These are phyloP conservation scores for Ramaria rubella DNA, from an alignment of 768 basidiomycete genomes.

Conservation along the genomic window DNA sequence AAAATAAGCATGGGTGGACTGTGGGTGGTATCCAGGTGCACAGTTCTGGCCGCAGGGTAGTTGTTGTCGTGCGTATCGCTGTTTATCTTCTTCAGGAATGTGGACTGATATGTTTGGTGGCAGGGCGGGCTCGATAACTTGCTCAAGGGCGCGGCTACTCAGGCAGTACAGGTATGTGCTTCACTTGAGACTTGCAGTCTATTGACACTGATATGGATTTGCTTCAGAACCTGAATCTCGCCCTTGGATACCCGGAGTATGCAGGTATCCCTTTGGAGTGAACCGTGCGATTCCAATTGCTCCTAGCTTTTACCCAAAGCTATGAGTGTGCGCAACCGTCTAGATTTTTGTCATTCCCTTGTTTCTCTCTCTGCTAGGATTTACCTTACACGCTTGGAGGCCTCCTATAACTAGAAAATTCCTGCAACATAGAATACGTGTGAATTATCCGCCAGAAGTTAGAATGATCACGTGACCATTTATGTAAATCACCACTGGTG, in stretches of 20 bases:
- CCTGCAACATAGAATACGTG: too few species aligned
- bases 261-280: conserved; percentile 57
- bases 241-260: conserved; percentile 81
- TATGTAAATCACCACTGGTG: too few species aligned
- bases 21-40: conserved; percentile 95
- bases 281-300: too few species aligned
- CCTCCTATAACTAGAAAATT: too few species aligned
- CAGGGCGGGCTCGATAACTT: conserved; percentile 95
- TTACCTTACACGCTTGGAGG: too few species aligned
- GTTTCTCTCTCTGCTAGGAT: too few species aligned
- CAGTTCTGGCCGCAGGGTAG: conserved; percentile 80
- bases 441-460: too few species aligned
- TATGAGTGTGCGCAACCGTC: too few species aligned
- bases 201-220: conserved; percentile 3
- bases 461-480: too few species aligned
- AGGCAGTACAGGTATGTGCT: conserved; percentile 79
- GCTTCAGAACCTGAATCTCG: conserved; percentile 78
- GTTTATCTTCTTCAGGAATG: background rate
- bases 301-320: too few species aligned
- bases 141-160: conserved; percentile 97
- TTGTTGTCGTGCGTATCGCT: conserved; percentile 69
- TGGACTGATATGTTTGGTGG: background rate
- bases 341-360: too few species aligned
- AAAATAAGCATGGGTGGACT: conserved; percentile 80
- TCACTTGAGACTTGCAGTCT: background rate